Conservation (phyloP, 164 flowering plant genomes). For the Tetracentron sinense region DNA sequence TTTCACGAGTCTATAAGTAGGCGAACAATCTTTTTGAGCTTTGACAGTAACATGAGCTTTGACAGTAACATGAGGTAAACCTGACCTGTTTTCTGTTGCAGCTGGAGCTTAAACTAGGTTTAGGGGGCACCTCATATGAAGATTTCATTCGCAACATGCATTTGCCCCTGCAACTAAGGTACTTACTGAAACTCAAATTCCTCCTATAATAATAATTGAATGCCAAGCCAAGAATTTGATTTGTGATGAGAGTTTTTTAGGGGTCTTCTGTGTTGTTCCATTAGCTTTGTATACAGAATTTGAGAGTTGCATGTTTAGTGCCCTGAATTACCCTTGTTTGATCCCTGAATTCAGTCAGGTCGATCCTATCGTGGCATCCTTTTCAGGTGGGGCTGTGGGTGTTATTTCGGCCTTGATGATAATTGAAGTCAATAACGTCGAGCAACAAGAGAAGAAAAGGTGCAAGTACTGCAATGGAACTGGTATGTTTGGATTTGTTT, state of each 20-base stretch:
- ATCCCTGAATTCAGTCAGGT: conserved; percentile 62
- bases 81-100: conserved; percentile 26
- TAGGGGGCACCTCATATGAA: conserved; percentile 88
- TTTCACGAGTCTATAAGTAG: background rate
- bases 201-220: background rate
- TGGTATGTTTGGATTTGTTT: conserved; percentile 35
- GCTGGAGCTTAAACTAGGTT: conserved; percentile 88
- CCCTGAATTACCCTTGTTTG: conserved; percentile 10
- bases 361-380: conserved; percentile 95
- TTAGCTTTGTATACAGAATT: background rate
- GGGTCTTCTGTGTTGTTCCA: background rate
- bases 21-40: background rate
- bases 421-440: conserved; percentile 80
- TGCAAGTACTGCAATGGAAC: conserved; percentile 91
- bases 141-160: conserved; percentile 82
- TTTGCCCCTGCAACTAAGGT: conserved; percentile 90
- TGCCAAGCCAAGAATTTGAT: background rate
- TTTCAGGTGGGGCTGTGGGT: conserved; percentile 95
- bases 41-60: conserved; percentile 1
- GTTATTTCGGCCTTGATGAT: conserved; percentile 89
- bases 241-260: background rate
- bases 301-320: background rate
- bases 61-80: background rate
- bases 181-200: conserved; percentile 2
- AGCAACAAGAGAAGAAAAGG: conserved; percentile 85